Percentiles rank a stretch among this genome's conserved stretches.
phyloP scores from a whole-genome alignment of 164 flowering plant species.

The Saururus chinensis region DNA sequence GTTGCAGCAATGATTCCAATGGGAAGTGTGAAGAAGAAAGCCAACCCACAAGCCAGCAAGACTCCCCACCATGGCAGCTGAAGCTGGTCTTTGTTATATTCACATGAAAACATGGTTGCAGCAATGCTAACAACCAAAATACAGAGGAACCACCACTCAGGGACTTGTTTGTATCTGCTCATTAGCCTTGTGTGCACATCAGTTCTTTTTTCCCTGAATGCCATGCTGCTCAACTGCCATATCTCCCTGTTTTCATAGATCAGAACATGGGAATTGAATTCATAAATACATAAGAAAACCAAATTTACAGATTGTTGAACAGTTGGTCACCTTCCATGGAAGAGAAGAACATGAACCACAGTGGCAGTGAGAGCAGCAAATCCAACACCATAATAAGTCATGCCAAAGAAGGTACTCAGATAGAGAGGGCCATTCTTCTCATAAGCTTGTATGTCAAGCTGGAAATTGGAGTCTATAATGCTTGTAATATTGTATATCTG shows the following conservation, averaged over 20 bases:
- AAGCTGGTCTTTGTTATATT: slow-evolving; percentile 61
- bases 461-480: slow-evolving; percentile 51
- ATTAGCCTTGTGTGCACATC: slow-evolving; percentile 72
- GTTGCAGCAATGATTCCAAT: slow-evolving; percentile 82
- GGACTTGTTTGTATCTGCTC: slow-evolving; percentile 62
- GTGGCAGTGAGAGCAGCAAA: slow-evolving; percentile 75
- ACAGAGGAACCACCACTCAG: slow-evolving; percentile 71
- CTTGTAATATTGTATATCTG: slow-evolving; percentile 35
- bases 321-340: slow-evolving; percentile 59
- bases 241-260: slow-evolving; percentile 34
- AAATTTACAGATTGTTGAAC: too few species aligned
- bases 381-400: slow-evolving; percentile 63
- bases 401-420: slow-evolving; percentile 61
- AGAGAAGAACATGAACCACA: slow-evolving; percentile 49
- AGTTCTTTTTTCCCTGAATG: slow-evolving; percentile 45
- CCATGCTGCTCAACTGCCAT: slow-evolving; percentile 55
- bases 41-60: slow-evolving; percentile 53
- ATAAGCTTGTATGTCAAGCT: slow-evolving; percentile 46
- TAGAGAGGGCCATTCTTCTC: slow-evolving; percentile 45
- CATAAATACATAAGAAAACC: too few species aligned
- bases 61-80: slow-evolving; percentile 94
- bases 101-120: slow-evolving; percentile 45
- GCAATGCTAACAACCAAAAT: slow-evolving; percentile 51
- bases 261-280: too few species aligned
- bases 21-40: slow-evolving; percentile 77